These are phyloP conservation scores for Fusarium sp. DNA, from an alignment of 2,329 filamentous ascomycete genomes.

Conservation along the genomic window DNA sequence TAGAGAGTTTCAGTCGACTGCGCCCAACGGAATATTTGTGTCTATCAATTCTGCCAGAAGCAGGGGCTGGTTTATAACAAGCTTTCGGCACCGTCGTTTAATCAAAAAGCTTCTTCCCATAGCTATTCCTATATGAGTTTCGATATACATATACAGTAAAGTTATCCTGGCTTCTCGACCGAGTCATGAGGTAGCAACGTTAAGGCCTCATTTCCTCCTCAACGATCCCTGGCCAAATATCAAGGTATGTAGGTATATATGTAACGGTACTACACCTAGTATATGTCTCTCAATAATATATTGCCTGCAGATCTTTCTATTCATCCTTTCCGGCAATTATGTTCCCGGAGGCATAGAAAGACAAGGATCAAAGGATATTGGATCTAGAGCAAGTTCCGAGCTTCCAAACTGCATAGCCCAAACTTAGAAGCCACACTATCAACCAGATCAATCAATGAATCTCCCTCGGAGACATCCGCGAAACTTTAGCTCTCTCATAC, in stretches of 20 bases:
- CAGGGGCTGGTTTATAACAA: neutral
- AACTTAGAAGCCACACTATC: conserved; percentile 22
- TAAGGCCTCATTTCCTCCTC: neutral
- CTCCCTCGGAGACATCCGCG: conserved; percentile 13
- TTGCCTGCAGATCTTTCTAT: neutral
- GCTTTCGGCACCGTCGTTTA: neutral
- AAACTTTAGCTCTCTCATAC: neutral
- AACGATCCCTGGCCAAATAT: neutral
- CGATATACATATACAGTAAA: neutral
- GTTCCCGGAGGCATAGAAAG: neutral
- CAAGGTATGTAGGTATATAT: neutral
- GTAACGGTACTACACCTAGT: neutral
- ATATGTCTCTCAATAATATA: neutral
- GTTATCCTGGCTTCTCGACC: neutral
- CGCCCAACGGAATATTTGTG: neutral
- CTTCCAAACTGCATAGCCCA: neutral
- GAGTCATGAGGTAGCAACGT: conserved; percentile 3
- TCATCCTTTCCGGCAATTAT: neutral
- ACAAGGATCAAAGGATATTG: neutral
- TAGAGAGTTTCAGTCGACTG: neutral
- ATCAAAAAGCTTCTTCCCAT: neutral
- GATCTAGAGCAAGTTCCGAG: neutral
- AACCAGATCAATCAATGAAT: conserved; percentile 17
- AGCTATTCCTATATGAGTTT: neutral
- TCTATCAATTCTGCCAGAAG: neutral